phyloP scores from a whole-genome alignment of 140 eudicot genomes.

The Stevia rebaudiana region DNA sequence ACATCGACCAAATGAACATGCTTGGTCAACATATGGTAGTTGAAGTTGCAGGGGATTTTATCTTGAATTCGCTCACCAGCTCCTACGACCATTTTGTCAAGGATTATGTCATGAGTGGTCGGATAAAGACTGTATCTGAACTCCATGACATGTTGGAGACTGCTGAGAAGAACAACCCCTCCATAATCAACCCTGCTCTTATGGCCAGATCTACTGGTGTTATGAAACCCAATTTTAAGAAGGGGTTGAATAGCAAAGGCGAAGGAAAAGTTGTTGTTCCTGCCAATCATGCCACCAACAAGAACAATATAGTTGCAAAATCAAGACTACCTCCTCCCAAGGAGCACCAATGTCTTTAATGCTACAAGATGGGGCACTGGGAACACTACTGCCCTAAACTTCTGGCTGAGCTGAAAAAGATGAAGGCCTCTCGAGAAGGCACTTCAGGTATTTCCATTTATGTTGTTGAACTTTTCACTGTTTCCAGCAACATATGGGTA shows the following conservation, averaged over 20 bases:
- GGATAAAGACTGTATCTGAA: neutral
- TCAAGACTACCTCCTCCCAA: neutral
- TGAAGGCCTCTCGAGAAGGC: neutral
- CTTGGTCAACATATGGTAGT: neutral
- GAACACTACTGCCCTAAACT: neutral
- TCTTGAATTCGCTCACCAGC: neutral
- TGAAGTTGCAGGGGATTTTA: neutral
- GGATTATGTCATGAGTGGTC: neutral
- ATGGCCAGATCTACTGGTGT: neutral
- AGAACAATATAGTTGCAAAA: too few species aligned
- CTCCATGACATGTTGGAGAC: neutral
- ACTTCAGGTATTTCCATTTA: neutral
- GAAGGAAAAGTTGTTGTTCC: neutral
- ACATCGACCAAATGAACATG: neutral
- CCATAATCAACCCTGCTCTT: too few species aligned
- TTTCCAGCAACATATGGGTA: neutral
- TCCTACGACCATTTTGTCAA: neutral
- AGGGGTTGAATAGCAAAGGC: neutral
- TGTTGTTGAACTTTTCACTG: neutral
- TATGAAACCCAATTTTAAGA: neutral
- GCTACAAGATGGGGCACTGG: neutral
- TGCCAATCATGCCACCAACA: neutral
- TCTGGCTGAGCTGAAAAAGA: neutral
- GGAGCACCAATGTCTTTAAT: neutral
- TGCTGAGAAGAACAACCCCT: neutral